Percentiles rank a stretch among this genome's conserved stretches.
Conservation (phyloP, 257 asterid species). For the Nicotiana undulata region DNA sequence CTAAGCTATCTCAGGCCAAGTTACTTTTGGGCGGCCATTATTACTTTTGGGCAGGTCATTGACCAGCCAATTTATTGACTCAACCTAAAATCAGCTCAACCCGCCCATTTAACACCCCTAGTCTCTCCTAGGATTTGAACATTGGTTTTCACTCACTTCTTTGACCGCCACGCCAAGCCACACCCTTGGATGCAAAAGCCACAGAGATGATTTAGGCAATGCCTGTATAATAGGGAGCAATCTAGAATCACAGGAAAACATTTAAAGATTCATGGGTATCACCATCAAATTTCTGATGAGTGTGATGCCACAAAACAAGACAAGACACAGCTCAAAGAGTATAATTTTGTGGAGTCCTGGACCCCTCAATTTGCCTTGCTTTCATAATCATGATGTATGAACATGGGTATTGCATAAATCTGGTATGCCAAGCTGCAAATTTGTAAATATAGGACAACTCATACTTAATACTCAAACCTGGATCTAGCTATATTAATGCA, state of each 20-base stretch:
- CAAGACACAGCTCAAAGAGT: neutral
- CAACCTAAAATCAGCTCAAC: too few species aligned
- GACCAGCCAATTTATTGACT: too few species aligned
- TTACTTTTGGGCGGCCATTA: too few species aligned
- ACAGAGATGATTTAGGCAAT: neutral
- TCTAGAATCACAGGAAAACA: neutral
- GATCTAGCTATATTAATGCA: neutral
- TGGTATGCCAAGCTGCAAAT: neutral
- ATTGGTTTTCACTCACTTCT: too few species aligned
- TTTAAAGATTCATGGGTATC: neutral
- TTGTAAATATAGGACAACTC: neutral
- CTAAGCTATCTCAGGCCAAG: too few species aligned
- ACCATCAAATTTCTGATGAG: neutral
- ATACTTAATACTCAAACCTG: neutral
- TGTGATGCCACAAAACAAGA: neutral
- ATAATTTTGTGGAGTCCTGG: neutral
- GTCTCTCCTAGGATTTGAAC: too few species aligned
- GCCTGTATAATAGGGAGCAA: neutral
- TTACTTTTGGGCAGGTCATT: too few species aligned
- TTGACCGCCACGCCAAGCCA: too few species aligned
- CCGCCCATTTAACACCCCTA: too few species aligned
- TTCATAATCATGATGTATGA: neutral
- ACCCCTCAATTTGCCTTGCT: neutral
- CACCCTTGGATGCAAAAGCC: too few species aligned
- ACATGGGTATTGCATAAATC: neutral